phyloP scores from a whole-genome alignment of 768 basidiomycete species.

The Leccinum obscurum region DNA sequence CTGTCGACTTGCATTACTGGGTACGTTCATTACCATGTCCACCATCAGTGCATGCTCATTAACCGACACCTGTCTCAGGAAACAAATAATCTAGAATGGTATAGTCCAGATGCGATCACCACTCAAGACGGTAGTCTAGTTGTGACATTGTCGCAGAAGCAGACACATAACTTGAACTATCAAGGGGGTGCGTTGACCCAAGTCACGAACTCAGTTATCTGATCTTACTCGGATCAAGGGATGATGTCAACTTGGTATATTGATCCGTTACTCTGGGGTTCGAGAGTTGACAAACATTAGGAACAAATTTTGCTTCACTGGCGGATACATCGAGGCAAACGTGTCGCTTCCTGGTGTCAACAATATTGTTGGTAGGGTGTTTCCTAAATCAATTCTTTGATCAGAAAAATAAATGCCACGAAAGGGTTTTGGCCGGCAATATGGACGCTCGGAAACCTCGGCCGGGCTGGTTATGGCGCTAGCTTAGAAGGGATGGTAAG shows the following conservation, averaged over 20 bases:
- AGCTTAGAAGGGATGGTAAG: conserved; percentile 52
- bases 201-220: conserved; percentile 17
- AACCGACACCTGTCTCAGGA: conserved; percentile 27
- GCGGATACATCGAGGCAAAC: conserved; percentile 68
- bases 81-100: conserved; percentile 61
- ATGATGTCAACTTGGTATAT: conserved; percentile 46
- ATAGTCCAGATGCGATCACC: conserved; percentile 50
- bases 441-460: conserved; percentile 59
- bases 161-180: conserved; percentile 48
- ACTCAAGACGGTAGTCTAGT: conserved; percentile 52
- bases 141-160: conserved; percentile 48
- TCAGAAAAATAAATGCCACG: conserved; percentile 6
- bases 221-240: conserved; percentile 38
- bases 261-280: not conserved
- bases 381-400: not conserved
- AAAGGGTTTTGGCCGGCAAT: conserved; percentile 53
- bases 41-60: conserved; percentile 20
- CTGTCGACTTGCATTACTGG: conserved; percentile 44
- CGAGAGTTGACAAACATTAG: conserved; percentile 31
- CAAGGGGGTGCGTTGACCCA: conserved; percentile 34
- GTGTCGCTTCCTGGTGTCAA: conserved; percentile 67
- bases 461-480: conserved; percentile 72
- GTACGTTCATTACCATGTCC: conserved; percentile 22
- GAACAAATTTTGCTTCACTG: conserved; percentile 93
- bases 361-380: conserved; percentile 51